Evolutionary conservation across 2,329 filamentous ascomycete species (phyloP).

Genomic region (Curvularia verruculosa): DNA sequence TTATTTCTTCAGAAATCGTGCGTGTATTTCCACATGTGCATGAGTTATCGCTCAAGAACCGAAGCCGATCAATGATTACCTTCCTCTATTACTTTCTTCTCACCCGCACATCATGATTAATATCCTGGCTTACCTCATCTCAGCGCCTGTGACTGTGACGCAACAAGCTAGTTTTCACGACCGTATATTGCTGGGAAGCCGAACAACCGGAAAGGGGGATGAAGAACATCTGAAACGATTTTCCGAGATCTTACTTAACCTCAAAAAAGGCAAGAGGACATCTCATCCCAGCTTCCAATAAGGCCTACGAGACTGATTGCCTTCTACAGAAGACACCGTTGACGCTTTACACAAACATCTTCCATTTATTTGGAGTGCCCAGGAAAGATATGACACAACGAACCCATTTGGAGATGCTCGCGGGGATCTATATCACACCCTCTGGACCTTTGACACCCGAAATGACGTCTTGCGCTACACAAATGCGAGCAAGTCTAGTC

Average conservation of each 20-base stretch:
- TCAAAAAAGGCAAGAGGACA: conserved; percentile 10
- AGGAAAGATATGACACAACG: neutral
- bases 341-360: neutral
- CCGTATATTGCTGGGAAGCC: neutral
- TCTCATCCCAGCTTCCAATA: neutral
- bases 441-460: conserved; percentile 4
- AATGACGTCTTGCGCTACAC: conserved; percentile 2
- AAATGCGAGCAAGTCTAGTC: neutral
- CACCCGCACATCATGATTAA: neutral
- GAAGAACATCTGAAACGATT: conserved; percentile 9
- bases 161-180: neutral
- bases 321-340: neutral
- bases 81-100: too few species aligned
- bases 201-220: neutral
- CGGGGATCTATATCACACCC: neutral
- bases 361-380: neutral
- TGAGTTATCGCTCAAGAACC: too few species aligned
- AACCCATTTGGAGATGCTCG: conserved; percentile 1
- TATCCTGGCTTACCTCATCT: neutral
- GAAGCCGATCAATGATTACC: too few species aligned
- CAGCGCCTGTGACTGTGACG: neutral
- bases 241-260: conserved; percentile 13
- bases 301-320: neutral
- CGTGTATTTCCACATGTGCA: too few species aligned
- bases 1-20: too few species aligned